A percentile compares a stretch with the other conserved stretches of the same genome.
phyloP scores from a whole-genome alignment of 345 rosid species.

The Eucalyptus fibrosa region DNA sequence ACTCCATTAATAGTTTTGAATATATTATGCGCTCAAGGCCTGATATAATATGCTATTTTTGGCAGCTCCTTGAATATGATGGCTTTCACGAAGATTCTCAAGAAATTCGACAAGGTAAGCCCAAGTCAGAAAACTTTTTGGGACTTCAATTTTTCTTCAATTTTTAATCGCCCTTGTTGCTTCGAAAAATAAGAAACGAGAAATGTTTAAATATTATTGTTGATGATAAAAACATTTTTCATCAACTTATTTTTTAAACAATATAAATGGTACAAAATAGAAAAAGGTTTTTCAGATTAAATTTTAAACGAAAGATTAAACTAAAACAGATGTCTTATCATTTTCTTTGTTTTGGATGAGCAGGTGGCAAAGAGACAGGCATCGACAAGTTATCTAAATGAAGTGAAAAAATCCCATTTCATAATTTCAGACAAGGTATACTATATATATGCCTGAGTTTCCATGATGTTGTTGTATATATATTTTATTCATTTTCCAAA shows the following conservation, averaged over 20 bases:
- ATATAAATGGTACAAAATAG: not conserved
- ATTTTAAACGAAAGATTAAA: not conserved
- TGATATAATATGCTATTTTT: not conserved
- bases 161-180: not conserved
- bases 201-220: not conserved
- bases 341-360: not conserved
- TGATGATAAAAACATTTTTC: not conserved
- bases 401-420: conserved; percentile 83
- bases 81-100: conserved; percentile 83
- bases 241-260: not conserved
- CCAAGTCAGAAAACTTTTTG: not conserved
- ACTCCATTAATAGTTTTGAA: not conserved
- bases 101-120: conserved; percentile 94
- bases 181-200: not conserved
- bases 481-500: not conserved
- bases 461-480: not conserved
- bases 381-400: conserved; percentile 68
- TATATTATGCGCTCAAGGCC: not conserved
- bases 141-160: no score
- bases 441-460: not conserved
- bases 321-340: not conserved
- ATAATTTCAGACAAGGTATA: conserved; percentile 91
- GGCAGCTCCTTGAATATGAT: conserved; percentile 84
- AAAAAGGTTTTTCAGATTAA: not conserved
- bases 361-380: conserved; percentile 82